Conservation (phyloP, 306 rosid species). For the Erythrophleum fordii region DNA sequence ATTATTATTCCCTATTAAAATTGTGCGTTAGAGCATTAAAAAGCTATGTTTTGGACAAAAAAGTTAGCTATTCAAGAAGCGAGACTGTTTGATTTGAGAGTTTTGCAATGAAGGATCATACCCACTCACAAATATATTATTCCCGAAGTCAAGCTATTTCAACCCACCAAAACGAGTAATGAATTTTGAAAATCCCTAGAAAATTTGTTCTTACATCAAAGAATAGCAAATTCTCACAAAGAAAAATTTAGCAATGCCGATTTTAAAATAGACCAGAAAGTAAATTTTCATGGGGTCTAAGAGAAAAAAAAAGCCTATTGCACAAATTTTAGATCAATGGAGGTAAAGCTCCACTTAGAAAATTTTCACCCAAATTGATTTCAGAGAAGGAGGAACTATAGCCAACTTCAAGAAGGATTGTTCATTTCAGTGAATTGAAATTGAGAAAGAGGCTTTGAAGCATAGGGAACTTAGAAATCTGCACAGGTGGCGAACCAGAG, state of each 20-base stretch:
- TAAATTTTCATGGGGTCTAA: slow-evolving; percentile 64
- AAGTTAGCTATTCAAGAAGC: too few species aligned
- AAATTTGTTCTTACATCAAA: slow-evolving; percentile 76
- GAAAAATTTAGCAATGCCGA: slow-evolving; percentile 86
- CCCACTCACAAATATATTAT: slow-evolving; percentile 69
- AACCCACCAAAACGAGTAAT: slow-evolving; percentile 63
- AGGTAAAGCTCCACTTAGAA: slow-evolving; percentile 61
- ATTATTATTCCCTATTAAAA: too few species aligned
- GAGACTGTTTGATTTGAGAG: too few species aligned
- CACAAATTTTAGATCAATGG: slow-evolving; percentile 92
- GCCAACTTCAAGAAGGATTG: slow-evolving; percentile 88
- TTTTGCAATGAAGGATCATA: too few species aligned
- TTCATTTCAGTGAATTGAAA: slow-evolving; percentile 70
- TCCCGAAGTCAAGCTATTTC: slow-evolving; percentile 76
- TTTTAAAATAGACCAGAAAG: slow-evolving; percentile 65
- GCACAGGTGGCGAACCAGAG: slow-evolving; percentile 83
- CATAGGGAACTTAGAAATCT: slow-evolving; percentile 83
- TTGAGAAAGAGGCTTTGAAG: slow-evolving; percentile 79
- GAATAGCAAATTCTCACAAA: slow-evolving; percentile 61
- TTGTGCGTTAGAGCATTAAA: too few species aligned
- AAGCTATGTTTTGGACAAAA: too few species aligned
- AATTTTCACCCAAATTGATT: slow-evolving; percentile 74
- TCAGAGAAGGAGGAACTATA: slow-evolving; percentile 75
- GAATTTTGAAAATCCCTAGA: slow-evolving; percentile 79
- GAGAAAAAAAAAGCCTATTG: slow-evolving; percentile 71